These are phyloP conservation scores for Barnettozyma salicaria DNA, from an alignment of 805 yeast species.

Conservation along the genomic window DNA sequence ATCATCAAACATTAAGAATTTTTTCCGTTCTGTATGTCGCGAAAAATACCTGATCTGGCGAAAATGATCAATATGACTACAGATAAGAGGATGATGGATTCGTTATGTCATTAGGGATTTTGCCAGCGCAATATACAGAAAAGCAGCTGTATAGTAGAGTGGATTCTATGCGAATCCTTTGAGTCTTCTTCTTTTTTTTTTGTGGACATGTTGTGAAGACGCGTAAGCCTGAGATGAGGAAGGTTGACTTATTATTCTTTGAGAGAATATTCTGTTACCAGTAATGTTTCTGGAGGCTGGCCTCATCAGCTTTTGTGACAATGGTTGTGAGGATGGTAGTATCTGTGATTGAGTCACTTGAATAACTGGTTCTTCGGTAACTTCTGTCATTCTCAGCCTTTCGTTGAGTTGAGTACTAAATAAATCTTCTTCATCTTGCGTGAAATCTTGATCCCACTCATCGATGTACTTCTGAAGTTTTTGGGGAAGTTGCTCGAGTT, in stretches of 20 bases:
- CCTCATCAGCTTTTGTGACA: conserved; percentile 3
- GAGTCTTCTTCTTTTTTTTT: conserved; percentile 15
- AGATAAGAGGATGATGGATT: too few relatives aligned
- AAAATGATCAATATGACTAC: too few relatives aligned
- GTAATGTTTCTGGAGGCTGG: conserved; percentile 2
- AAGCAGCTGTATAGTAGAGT: neutral
- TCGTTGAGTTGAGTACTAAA: conserved; percentile 2
- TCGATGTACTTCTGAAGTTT: conserved; percentile 8
- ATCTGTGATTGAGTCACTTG: conserved; percentile 20
- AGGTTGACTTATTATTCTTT: neutral
- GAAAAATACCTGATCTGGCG: conserved; percentile 1
- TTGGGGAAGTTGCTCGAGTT: conserved; percentile 1
- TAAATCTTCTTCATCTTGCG: conserved; percentile 9
- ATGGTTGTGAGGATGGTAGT: conserved; percentile 2
- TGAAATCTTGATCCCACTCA: conserved; percentile 20
- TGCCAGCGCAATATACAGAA: too few relatives aligned
- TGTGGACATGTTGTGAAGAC: conserved; percentile 1
- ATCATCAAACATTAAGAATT: too few relatives aligned
- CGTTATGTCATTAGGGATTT: too few relatives aligned
- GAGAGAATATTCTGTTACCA: neutral
- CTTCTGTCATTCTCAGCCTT: conserved; percentile 4
- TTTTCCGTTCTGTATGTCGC: conserved; percentile 2
- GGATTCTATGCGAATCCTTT: conserved; percentile 23
- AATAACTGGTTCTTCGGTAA: conserved; percentile 11
- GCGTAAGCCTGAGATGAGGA: neutral